Evolutionary conservation across 108 stramenopile species (phyloP), one percentile per base, ranked within the genome.

Genomic region (Epithemia pelagica): DNA sequence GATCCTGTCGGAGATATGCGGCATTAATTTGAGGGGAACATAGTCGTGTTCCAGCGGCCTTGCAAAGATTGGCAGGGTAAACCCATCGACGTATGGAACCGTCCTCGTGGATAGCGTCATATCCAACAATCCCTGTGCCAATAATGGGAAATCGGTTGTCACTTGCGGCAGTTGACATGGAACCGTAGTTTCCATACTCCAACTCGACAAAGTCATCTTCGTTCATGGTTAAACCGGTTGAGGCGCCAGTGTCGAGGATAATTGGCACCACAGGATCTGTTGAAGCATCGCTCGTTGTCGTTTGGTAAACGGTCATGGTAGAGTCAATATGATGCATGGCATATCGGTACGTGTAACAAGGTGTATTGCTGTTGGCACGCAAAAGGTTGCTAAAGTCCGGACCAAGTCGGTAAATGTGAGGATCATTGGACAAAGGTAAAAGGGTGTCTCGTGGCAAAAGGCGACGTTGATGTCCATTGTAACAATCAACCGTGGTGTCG

Each of bases 231-330:
- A 64, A 28, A 2, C 30, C 22, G n/a, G 51, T n/a, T n/a, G 63
- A 64, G 22, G 63, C 63, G 19, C 63, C 63, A 2, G 63, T 64
- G 32, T 64, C 33, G 26, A 37, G 31, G 24, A 64, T 33, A 52
- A 64, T 64, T 3, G 63, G 63, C 33, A 33, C 22, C 18, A 29
- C 60, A 15, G 27, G 28, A 2, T 2, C 2, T 52, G 2, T 65
- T 65, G n/a, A n/a, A n/a, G n/a, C n/a, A n/a, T n/a, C n/a, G n/a
- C n/a, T n/a, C n/a, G n/a, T n/a, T n/a, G n/a, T n/a, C n/a, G n/a
- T n/a, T n/a, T n/a, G n/a, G n/a, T n/a, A n/a, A n/a, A n/a, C n/a
- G n/a, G n/a, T n/a, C n/a, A n/a, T n/a, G n/a, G n/a, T n/a, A n/a
- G n/a, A n/a, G n/a, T n/a, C n/a, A n/a, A n/a, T n/a, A n/a, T n/a